Base-by-base conservation (phyloP, 2,329 filamentous ascomycete species). In the Fusarium sp. region DNA sequence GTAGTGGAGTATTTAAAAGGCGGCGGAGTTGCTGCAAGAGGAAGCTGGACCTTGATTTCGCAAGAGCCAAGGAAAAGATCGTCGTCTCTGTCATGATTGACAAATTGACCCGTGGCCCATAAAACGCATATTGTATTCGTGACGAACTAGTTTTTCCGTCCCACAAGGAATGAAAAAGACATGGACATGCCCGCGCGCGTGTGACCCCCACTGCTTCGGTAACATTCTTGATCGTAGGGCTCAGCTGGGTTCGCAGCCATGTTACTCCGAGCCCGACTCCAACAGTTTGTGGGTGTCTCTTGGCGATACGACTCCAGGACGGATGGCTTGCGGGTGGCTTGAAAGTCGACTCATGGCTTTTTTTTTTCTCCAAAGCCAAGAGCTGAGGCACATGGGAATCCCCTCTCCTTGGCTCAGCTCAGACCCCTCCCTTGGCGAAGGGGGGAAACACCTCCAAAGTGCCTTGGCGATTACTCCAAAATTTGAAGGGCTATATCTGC, bases 121-220 rank as follows among this genome's bases (percentile, higher is more conserved):
- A 63, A 63, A 48, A 63, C 8, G 5, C 6, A 6, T 18, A 3
- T 54, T 54, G 25, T 45, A 48, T 48, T 61, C 20, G 43, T 25
- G 52, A 69, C 64, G 27, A 43, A 27, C 20, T 16, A 52, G 61
- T 70, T 70, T 70, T 68, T 45, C 65, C 65, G 67, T 59, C 50
- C 50, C 50, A 39, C 50, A 58, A 43, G 25, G 41, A 27, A 58
- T 27, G 50, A 68, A 66, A 50, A 66, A 50, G 48, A 30, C 18
- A 30, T 43, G 35, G 20, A 58, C 39, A 18, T 57, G 18, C 23
- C 34, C 3, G n/a, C 11, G 18, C 4, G 23, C 11, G 18, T n/a
- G 52, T 20, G 23, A 64, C 25, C 23, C 35, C 50, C 67, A 69
- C 64, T 54, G 18, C 25, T 50, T 25, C 14, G 8, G 7, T 48